Evolutionary conservation across 2,329 filamentous ascomycete species (phyloP).

Genomic region (Blastomyces gilchristii): DNA sequence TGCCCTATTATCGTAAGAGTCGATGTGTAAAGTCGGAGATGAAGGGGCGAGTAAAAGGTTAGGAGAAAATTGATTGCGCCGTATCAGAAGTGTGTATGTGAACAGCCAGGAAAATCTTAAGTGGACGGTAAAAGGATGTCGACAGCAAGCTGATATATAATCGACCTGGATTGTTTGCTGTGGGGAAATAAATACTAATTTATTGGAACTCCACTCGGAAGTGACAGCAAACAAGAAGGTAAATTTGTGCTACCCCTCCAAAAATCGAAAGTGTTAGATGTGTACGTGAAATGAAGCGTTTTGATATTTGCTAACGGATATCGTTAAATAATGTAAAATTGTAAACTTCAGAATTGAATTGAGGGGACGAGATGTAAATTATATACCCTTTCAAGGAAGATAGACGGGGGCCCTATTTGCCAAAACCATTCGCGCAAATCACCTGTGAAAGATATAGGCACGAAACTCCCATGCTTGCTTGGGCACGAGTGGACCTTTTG

Average conservation of each 20-base stretch:
- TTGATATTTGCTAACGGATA: neutral
- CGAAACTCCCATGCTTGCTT: neutral
- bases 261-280: neutral
- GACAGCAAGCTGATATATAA: neutral
- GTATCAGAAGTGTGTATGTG: neutral
- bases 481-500: neutral
- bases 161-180: neutral
- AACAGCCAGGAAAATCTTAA: neutral
- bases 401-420: neutral
- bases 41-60: neutral
- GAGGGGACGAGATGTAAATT: neutral
- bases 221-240: neutral
- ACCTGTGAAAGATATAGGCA: neutral
- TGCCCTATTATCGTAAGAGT: neutral
- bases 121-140: neutral
- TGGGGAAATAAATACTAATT: neutral
- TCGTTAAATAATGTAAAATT: neutral
- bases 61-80: neutral
- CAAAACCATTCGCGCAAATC: neutral
- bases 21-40: too few species aligned
- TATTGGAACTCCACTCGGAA: neutral
- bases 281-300: neutral
- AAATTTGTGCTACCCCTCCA: neutral
- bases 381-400: neutral
- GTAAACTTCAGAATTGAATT: neutral